phyloP scores from a whole-genome alignment of 306 rosid genomes.

The Vachellia pachyceras region DNA sequence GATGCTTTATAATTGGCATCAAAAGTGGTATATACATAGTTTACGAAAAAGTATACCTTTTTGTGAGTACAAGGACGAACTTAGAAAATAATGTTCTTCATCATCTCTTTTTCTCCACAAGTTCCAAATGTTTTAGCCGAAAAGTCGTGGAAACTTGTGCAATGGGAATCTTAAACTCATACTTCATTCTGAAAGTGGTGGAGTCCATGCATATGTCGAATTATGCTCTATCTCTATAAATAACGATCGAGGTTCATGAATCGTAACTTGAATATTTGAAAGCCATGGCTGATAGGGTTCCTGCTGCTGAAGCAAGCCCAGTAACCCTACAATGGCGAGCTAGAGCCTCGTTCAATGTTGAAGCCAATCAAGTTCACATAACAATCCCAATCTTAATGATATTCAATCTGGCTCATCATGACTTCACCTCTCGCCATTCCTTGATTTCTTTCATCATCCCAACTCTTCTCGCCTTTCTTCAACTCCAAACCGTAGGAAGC shows the following conservation, averaged over 20 bases:
- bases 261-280: not conserved
- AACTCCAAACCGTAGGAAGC: not conserved
- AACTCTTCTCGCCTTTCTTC: conserved; percentile 1
- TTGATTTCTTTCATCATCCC: not conserved
- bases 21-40: no score
- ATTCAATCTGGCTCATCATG: not conserved
- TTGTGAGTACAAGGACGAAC: not conserved
- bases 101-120: not conserved
- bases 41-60: no score
- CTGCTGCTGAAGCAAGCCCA: not conserved
- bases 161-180: not conserved
- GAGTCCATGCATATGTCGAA: not conserved
- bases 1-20: no score
- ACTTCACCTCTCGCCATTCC: not conserved
- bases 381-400: not conserved
- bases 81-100: no score
- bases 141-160: not conserved
- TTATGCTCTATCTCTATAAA: not conserved
- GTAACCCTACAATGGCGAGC: conserved; percentile 3
- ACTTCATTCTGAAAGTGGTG: not conserved
- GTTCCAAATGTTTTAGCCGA: not conserved
- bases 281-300: not conserved
- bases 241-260: not conserved
- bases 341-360: not conserved
- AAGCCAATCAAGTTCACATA: not conserved